Conservation (phyloP, 2,329 filamentous ascomycete species). For the Sordariomycetes sp. region DNA sequence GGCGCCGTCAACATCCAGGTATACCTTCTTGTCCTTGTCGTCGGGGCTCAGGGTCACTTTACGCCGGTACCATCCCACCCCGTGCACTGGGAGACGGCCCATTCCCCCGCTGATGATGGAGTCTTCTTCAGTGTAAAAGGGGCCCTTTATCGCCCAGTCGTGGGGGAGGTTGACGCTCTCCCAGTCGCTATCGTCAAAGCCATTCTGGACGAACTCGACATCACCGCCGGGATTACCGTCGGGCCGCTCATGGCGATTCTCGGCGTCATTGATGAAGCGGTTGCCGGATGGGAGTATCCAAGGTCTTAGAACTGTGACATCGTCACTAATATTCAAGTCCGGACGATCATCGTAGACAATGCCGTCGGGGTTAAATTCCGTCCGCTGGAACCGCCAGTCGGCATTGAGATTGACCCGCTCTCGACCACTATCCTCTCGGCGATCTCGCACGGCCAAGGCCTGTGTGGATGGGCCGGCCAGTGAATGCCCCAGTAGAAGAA, state of each 20-base stretch:
- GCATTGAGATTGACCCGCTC: slow-evolving; percentile 19
- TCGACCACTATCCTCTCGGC: slow-evolving; percentile 1
- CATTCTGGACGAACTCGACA: slow-evolving; percentile 16
- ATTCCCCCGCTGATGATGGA: slow-evolving; percentile 22
- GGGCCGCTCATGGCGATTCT: slow-evolving; percentile 16
- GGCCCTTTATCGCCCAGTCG: slow-evolving; percentile 34
- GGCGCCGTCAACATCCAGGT: slow-evolving; percentile 34
- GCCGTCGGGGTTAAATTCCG: slow-evolving; percentile 19
- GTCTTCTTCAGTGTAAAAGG: slow-evolving; percentile 22
- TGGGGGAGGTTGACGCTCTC: slow-evolving; percentile 27
- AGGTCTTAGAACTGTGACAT: slow-evolving; percentile 16
- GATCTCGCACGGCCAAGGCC: not conserved
- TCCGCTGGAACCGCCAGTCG: slow-evolving; percentile 24
- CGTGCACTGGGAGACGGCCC: slow-evolving; percentile 31
- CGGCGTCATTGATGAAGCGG: slow-evolving; percentile 19
- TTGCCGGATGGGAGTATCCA: slow-evolving; percentile 28
- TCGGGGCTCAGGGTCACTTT: slow-evolving; percentile 2
- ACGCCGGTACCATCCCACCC: slow-evolving; percentile 38
- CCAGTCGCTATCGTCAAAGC: slow-evolving; percentile 27
- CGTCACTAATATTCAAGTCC: slow-evolving; percentile 10
- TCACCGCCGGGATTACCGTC: slow-evolving; percentile 7
- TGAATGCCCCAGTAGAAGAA: not conserved
- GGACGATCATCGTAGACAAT: slow-evolving; percentile 14
- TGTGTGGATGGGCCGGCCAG: not conserved
- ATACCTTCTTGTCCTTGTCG: slow-evolving; percentile 25